Conservation (phyloP, 2,329 filamentous ascomycete species). For the Aspergillus ochraceus region DNA sequence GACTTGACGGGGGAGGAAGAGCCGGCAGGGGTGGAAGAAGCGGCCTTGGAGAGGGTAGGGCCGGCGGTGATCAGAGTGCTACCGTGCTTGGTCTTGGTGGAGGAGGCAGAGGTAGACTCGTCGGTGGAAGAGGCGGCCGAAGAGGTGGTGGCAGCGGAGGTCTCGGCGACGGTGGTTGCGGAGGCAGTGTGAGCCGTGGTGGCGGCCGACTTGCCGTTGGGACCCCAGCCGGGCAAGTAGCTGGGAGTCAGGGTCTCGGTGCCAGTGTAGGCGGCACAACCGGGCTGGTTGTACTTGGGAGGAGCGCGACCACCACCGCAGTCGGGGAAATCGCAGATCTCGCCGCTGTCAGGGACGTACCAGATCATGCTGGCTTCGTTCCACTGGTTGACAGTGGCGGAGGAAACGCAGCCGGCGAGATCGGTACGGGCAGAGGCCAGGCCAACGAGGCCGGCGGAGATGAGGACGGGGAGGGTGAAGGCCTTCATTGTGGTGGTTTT, state of each 20-base stretch:
- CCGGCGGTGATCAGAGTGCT: not conserved
- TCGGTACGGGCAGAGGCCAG: constrained; percentile 24
- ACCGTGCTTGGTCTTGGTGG: not conserved
- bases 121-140: not conserved
- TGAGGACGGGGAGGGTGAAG: constrained; percentile 17
- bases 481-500: constrained; percentile 22
- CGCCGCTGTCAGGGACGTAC: constrained; percentile 64
- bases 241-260: constrained; percentile 23
- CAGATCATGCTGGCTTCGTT: constrained; percentile 41
- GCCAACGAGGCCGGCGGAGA: constrained; percentile 17
- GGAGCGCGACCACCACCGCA: constrained; percentile 68
- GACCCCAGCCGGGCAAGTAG: constrained; percentile 24
- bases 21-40: not conserved
- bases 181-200: constrained; percentile 3
- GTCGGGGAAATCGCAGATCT: constrained; percentile 65
- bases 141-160: not conserved
- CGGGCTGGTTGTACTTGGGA: constrained; percentile 63
- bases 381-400: constrained; percentile 25
- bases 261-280: constrained; percentile 46
- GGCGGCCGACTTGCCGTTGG: constrained; percentile 19
- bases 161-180: not conserved
- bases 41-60: not conserved
- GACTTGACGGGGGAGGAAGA: not conserved
- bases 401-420: constrained; percentile 26
- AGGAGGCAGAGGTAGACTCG: not conserved